These are phyloP conservation scores for Cruciata laevipes DNA, from an alignment of 257 asterid genomes.

Conservation along the genomic window DNA sequence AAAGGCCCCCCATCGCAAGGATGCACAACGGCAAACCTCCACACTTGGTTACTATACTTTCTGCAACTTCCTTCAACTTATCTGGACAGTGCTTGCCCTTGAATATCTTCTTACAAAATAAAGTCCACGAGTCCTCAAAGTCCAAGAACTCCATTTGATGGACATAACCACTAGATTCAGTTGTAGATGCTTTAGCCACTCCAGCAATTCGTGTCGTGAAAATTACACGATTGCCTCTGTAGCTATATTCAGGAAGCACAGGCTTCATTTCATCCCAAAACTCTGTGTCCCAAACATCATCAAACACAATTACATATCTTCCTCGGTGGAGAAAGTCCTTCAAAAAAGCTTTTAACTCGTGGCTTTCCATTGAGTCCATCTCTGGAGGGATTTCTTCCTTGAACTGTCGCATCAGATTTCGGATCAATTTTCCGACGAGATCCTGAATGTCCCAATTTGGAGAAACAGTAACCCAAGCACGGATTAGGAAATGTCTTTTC, in stretches of 20 bases:
- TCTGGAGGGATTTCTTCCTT: neutral
- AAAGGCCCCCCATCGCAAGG: constrained; percentile 2
- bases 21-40: neutral
- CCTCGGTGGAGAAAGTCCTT: neutral
- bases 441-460: neutral
- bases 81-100: neutral
- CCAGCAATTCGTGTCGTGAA: constrained; percentile 9
- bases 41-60: neutral
- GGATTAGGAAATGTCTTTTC: neutral
- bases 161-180: neutral
- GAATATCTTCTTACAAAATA: neutral
- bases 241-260: constrained; percentile 12
- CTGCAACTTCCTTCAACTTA: neutral
- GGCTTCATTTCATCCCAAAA: constrained; percentile 15
- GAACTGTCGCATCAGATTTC: neutral
- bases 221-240: neutral
- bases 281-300: constrained; percentile 16
- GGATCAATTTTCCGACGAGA: neutral
- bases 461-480: constrained; percentile 6
- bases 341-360: neutral
- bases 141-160: neutral
- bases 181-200: neutral
- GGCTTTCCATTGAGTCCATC: neutral
- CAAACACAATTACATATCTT: constrained; percentile 21
- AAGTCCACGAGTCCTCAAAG: neutral